Base-by-base conservation (phyloP, 495 filamentous ascomycete genomes). In the Aspergillus campestris region DNA sequence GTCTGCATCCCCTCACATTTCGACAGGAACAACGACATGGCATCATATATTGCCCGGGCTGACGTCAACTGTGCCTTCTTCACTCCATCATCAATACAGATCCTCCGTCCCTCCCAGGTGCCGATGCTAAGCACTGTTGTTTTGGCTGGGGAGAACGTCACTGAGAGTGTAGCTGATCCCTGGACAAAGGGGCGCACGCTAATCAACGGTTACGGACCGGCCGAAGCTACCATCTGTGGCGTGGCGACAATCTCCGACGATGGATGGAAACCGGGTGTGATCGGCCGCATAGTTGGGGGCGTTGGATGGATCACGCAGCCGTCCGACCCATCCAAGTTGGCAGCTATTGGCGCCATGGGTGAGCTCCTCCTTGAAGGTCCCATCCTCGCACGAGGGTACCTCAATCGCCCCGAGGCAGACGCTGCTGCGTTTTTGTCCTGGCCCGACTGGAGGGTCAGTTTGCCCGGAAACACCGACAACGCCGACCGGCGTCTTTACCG, bases 341-440 rank as follows among this genome's bases (percentile, higher is more conserved):
- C 64, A 11, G 72, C 75, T 0, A 48, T 79, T 13, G 85, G 86
- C 11, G 77, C 68, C 37, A 58, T 83, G 18, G 86, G 86, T n/a
- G 86, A 91, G 58, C 63, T 89, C 11, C 80, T 78, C 44, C 84
- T 88, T 53, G 83, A 84, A 9, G 86, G 86, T 0, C 77, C 81
- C 28, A 80, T 87, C 52, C 74, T 89, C 7, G 61, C 78, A 39
- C 69, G 73, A n/a, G 86, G 83, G 5, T 91, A 91, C 55, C 66
- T 89, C 32, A 72, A 76, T 40, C 70, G 72, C 55, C 65, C 70
- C 0, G 71, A 77, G 7, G 61, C 82, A 33, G 85, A 80, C 0
- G 55, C 67, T 0, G 51, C 60, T 2, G 83, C 75, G 39, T 82
- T 89, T 50, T 69, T 89, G 31, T 38, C 73, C 0, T 80, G 84